Base-by-base conservation (phyloP, 768 basidiomycete species). In the Lactarius indigo region DNA sequence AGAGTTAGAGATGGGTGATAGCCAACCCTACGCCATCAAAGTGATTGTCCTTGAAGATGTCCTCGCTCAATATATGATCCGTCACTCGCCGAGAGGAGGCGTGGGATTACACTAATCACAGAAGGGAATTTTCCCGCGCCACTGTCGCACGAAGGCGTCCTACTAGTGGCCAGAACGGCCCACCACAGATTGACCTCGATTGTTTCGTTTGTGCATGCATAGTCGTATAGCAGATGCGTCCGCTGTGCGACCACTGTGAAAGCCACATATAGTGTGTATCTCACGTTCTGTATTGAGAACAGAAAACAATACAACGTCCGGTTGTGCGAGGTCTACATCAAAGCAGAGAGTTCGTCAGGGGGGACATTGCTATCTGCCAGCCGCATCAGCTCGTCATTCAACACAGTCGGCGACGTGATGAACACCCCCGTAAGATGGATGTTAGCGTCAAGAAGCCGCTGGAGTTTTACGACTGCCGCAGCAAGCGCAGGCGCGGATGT, bases 151-250 rank as follows among this genome's bases (percentile, higher is more conserved):
- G 47, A 9, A 61, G n/a, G 12, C 9, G 1, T 13, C 55, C 33
- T 33, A 33, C 33, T 35, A 35, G 12, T 12, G 33, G 33, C 33
- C 33, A 35, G 33, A 35, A 10, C 12, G 33, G 33, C 33, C 55
- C 17, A 17, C 55, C 47, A 37, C 44, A 52, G n/a, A 61, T 61
- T 20, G 33, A 61, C 23, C 33, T 50, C 30, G 30, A 61, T 26
- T 31, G 60, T 12, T 61, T 61, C 23, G 60, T 61, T 44, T 61
- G 60, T 23, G 60, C 30, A 0, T 61, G 60, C 60, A 18, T 52
- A 20, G 60, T 61, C 31, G 31, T 50, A 9, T 30, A 61, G 23
- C 60, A 52, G 44, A 26, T 61, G 47, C 37, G 37, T 52, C 18
- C 1, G 20, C 44, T 50, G 20, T 61, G 52, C n/a, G 60, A 62